Percentiles rank a stretch among this genome's conserved stretches.
phyloP scores from a whole-genome alignment of 2,329 filamentous ascomycete species.

The Neonectria faginata region DNA sequence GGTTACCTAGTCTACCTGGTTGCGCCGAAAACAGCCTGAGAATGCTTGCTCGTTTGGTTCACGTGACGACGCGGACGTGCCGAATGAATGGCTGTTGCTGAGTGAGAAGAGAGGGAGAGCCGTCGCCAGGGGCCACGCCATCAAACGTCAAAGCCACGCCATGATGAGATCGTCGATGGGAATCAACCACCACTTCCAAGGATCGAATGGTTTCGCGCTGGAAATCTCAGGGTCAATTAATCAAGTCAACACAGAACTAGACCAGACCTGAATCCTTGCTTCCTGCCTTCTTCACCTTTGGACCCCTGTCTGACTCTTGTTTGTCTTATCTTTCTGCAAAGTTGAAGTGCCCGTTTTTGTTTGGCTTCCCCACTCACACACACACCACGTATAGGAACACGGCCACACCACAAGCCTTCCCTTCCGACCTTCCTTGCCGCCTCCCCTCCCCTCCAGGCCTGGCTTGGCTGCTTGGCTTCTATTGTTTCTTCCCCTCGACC shows the following conservation, averaged over 20 bases:
- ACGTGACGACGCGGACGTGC: slow-evolving; percentile 8
- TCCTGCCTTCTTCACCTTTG: neutral
- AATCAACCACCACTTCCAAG: neutral
- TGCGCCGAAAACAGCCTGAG: neutral
- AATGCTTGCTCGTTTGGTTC: neutral
- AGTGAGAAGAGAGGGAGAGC: neutral
- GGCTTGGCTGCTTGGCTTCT: slow-evolving; percentile 6
- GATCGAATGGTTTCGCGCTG: neutral
- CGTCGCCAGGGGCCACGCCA: slow-evolving; percentile 14
- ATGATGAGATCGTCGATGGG: slow-evolving; percentile 13
- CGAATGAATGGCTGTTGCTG: slow-evolving; percentile 1
- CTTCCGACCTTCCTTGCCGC: slow-evolving; percentile 1
- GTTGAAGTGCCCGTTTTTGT: neutral
- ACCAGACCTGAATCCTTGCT: neutral
- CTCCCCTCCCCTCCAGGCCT: slow-evolving; percentile 8
- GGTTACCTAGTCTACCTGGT: neutral
- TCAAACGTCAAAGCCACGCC: slow-evolving; percentile 18
- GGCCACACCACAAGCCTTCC: neutral
- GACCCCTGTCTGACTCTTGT: neutral
- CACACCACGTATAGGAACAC: neutral
- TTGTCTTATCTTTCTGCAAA: slow-evolving; percentile 4
- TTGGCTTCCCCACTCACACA: slow-evolving; percentile 5
- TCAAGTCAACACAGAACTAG: neutral
- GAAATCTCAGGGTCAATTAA: neutral
- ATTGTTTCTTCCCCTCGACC: slow-evolving; percentile 1